Evolutionary conservation across 768 basidiomycete genomes (phyloP), one percentile per base, ranked within the genome.

Genomic region (Lactarius hengduanensis): DNA sequence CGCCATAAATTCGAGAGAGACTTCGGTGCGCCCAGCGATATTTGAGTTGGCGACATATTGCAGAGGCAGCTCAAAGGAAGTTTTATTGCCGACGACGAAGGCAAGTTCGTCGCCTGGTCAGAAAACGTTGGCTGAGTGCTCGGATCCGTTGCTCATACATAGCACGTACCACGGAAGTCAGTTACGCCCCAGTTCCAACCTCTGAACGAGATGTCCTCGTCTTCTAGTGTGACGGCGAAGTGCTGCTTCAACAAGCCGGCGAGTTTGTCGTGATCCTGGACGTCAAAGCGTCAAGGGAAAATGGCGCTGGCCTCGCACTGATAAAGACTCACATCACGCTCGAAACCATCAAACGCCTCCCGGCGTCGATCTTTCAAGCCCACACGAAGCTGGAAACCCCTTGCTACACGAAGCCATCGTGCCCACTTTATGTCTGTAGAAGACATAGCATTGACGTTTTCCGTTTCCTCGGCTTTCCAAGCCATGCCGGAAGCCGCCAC

Each of bases 111-210:
- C 86, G 50, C 93, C 96, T 98, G 67, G 18, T 69, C 41, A 18
- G 34, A 60, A 28, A 28, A 43, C 16, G 38, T 20, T 47, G 30
- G 54, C 18, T 43, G 60, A 64, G 43, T 54, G 71, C 30, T 68
- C 65, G 34, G 55, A 47, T 22, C 40, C 40, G 10, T 26, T 47
- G 10, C 28, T 32, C 13, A 8, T 26, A 55, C 13, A 9, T 28
- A 55, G 34, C 56, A 64, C 81, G 63, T 68, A 93, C 96, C 93
- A 83, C 93, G 91, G 69, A 98, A 92, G 73, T 96, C 94, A 2
- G 93, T 92, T 36, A 89, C 85, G 5, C 97, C 97, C 97, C 97
- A 98, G 76, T 99, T 98, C 94, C 94, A 98, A 0, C 97, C 97
- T 74, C 92, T 95, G 75, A 96, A 86, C 15, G 92, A 88, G 20